Conservation (phyloP, 169 alveolate genomes). For the Plasmodium falciparum region DNA sequence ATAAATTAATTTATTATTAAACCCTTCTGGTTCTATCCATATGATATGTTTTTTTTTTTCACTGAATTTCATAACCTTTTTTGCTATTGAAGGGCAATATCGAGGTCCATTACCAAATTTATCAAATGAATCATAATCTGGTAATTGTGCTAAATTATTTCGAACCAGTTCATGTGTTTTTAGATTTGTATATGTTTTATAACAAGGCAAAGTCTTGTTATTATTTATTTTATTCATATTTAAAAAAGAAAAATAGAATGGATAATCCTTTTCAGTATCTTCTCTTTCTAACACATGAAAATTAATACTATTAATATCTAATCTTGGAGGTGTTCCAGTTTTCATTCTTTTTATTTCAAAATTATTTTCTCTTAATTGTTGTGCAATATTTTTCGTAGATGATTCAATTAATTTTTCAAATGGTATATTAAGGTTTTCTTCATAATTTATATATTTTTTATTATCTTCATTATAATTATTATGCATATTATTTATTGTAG, state of each 20-base stretch:
- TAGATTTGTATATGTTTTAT: conserved; percentile 88
- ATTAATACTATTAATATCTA: conserved; percentile 85
- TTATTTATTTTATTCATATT: conserved; percentile 74
- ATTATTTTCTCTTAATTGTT: conserved; percentile 62
- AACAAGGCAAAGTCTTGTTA: conserved; percentile 85
- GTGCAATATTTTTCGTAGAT: conserved; percentile 43
- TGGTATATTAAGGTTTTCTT: not conserved
- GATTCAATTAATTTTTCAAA: conserved; percentile 42
- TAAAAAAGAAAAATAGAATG: conserved; percentile 88
- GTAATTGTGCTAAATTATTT: conserved; percentile 82
- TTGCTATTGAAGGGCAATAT: conserved; percentile 94
- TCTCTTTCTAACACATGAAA: conserved; percentile 87
- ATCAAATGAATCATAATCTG: conserved; percentile 85
- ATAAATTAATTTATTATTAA: conserved; percentile 84
- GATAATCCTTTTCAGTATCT: conserved; percentile 85
- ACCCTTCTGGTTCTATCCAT: conserved; percentile 96
- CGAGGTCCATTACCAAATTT: conserved; percentile 93
- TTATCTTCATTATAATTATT: not conserved
- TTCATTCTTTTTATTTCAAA: conserved; percentile 79
- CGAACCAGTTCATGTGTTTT: conserved; percentile 85
- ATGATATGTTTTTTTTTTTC: conserved; percentile 88
- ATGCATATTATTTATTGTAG: not conserved
- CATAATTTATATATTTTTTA: not conserved
- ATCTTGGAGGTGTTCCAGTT: conserved; percentile 95
- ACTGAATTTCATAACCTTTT: conserved; percentile 87